Evolutionary conservation across 2,329 filamentous ascomycete species (phyloP), one percentile per base, ranked within the genome.

Genomic region (Zelopaecilomyces penicillatus): DNA sequence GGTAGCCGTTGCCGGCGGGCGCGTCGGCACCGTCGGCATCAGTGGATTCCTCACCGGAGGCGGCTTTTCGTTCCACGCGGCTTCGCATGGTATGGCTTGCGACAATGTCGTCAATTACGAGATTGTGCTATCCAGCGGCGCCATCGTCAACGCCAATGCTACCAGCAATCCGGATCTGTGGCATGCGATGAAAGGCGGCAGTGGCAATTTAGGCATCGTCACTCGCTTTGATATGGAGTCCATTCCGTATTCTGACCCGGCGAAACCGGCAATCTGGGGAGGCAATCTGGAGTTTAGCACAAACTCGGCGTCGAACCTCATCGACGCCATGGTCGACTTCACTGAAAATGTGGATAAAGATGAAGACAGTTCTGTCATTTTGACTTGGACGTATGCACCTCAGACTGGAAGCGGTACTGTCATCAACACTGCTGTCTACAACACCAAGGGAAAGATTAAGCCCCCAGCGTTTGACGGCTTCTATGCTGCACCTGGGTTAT

Each of bases 171-270:
- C 58, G 0, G 70, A 74, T 44, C 62, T 76, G 2, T 75, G 61
- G 56, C 64, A 61, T 50, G 71, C 69, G 1, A 57, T 74, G 19
- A 69, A 71, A 39, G 73, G 71, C 5, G 70, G 70, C n/a, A 62
- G 63, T 9, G 67, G 63, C 45, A 75, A 74, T 50, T 67, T 71
- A 11, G 70, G 68, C 6, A 54, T 67, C 6, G 55, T 65, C 11
- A 64, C 68, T 4, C 53, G 57, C 26, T 55, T 61, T 19, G 59
- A 64, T 12, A 34, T 34, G 9, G 12, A 12, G 12, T 9, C 32
- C 12, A 34, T 34, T 12, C 32, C 32, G 32, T 34, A 19, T 19
- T 19, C 19, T 19, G 19, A 19, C 19, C 19, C 19, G 19, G 19
- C 19, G 19, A 19, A 19, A 19, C 19, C 19, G 19, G 19, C 19